Evolutionary conservation across 2,329 filamentous ascomycete genomes (phyloP).

Genomic region (Balansia obtecta): DNA sequence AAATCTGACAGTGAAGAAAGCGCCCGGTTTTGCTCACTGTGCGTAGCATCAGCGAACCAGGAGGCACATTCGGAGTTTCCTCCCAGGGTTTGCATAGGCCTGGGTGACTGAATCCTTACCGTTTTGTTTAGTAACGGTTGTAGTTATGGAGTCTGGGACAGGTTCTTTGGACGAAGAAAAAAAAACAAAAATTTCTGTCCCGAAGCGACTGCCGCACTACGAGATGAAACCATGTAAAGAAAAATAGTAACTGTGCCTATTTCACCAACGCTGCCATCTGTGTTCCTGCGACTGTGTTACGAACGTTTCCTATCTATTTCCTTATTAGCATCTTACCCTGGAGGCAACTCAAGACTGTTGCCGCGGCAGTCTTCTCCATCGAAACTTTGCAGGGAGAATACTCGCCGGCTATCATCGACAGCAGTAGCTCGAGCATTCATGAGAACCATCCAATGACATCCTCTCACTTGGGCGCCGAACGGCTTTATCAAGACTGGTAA

Average conservation of each 20-base stretch:
- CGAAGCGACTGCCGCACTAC: background rate
- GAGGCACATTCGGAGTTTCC: background rate
- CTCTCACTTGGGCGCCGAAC: background rate
- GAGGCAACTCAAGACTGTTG: no score
- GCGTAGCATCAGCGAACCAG: background rate
- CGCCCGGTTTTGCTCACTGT: no score
- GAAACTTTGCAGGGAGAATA: no score
- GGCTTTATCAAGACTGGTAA: background rate
- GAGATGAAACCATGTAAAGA: no score
- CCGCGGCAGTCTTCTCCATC: no score
- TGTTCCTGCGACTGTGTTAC: no score
- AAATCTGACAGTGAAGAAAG: background rate
- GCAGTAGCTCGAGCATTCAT: no score
- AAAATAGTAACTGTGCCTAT: no score
- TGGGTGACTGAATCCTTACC: background rate
- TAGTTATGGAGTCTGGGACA: slow-evolving; percentile 14
- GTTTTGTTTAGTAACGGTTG: slow-evolving; percentile 1
- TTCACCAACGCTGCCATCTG: no score
- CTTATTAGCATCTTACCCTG: no score
- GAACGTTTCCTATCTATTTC: no score
- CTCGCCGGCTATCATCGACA: no score
- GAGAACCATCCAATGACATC: background rate
- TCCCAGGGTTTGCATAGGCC: background rate
- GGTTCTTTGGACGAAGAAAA: slow-evolving; percentile 3
- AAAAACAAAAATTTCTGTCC: slow-evolving; percentile 7